phyloP scores from a whole-genome alignment of 805 yeast genomes.

The Starmerella vaccinii region DNA sequence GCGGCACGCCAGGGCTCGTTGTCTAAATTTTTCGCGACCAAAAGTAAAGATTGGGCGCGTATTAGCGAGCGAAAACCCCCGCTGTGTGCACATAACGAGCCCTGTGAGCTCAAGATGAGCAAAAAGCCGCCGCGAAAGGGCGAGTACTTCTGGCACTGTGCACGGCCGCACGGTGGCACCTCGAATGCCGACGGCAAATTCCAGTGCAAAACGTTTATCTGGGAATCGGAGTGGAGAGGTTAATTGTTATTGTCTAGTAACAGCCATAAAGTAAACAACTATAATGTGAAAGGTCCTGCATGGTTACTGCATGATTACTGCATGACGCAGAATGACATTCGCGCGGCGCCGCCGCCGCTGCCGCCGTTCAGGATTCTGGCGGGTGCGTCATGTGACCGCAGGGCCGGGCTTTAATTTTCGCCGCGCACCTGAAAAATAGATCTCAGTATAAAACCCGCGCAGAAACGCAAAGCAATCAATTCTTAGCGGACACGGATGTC shows the following conservation, averaged over 20 bases:
- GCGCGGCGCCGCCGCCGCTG: neutral
- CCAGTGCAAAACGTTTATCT: constrained; percentile 31
- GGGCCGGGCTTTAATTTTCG: neutral
- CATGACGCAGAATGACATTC: neutral
- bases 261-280: no score
- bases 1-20: constrained; percentile 8
- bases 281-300: neutral
- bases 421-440: neutral
- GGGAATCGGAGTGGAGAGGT: constrained; percentile 23
- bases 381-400: constrained; percentile 2
- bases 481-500: constrained; percentile 18
- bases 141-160: constrained; percentile 34
- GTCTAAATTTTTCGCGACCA: constrained; percentile 8
- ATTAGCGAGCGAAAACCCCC: constrained; percentile 10
- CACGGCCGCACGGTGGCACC: constrained; percentile 26
- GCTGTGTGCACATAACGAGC: constrained; percentile 29
- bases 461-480: neutral
- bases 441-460: neutral
- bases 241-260: no score
- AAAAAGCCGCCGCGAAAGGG: constrained; percentile 32
- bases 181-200: constrained; percentile 15
- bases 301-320: constrained; percentile 6
- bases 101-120: constrained; percentile 28
- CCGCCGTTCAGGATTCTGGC: no score
- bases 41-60: constrained; percentile 8